Percentiles rank a stretch among this genome's conserved stretches.
Evolutionary conservation across 1,284 basidiomycete genomes (phyloP).

Genomic region (Leccinum pachyderme): DNA sequence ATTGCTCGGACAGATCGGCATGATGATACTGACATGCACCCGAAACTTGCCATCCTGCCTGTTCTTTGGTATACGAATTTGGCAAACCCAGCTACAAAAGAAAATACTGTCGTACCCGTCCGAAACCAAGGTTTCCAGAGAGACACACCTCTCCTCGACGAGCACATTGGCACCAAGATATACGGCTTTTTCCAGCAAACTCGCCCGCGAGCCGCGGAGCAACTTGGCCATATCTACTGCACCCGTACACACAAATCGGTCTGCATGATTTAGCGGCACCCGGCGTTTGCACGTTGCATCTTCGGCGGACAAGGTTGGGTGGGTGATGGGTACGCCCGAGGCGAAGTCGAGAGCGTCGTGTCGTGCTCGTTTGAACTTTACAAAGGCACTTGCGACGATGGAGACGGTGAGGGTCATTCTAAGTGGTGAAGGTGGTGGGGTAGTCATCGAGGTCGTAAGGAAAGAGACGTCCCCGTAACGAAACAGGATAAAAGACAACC

Average conservation of each 20-base stretch:
- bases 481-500: constrained; percentile 9
- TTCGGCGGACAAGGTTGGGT: constrained; percentile 40
- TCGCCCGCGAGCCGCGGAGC: constrained; percentile 51
- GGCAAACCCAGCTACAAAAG: constrained; percentile 56
- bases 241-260: constrained; percentile 57
- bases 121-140: not conserved
- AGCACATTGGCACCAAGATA: constrained; percentile 56
- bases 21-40: constrained; percentile 48
- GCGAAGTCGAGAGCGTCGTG: constrained; percentile 40
- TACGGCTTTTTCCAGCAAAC: constrained; percentile 53
- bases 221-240: constrained; percentile 62
- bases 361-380: constrained; percentile 44
- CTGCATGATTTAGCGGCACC: constrained; percentile 46
- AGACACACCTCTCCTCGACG: constrained; percentile 65
- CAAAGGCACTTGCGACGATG: constrained; percentile 50
- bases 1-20: not conserved
- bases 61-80: constrained; percentile 53
- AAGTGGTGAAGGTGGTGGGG: constrained; percentile 28
- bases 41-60: constrained; percentile 51
- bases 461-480: not conserved
- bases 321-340: constrained; percentile 56
- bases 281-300: constrained; percentile 35
- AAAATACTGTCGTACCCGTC: not conserved
- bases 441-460: constrained; percentile 9
- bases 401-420: constrained; percentile 34